Conservation (phyloP, 2,329 filamentous ascomycete species). For the Arthrinium phaeospermum region DNA sequence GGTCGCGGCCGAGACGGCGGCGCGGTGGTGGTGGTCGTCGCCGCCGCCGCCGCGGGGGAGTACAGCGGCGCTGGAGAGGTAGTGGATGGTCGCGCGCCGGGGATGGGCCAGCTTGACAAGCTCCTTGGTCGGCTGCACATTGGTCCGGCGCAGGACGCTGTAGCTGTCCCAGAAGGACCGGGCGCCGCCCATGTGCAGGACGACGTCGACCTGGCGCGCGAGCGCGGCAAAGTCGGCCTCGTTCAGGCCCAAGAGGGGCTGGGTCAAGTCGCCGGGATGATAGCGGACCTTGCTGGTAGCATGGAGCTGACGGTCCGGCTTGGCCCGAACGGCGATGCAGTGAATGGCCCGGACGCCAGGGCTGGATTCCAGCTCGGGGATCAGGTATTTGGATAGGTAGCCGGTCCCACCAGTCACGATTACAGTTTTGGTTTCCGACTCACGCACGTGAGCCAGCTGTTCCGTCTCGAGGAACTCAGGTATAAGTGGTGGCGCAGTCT, state of each 20-base stretch:
- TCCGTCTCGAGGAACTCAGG: neutral
- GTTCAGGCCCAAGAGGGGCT: slow-evolving; percentile 45
- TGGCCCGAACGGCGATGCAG: slow-evolving; percentile 47
- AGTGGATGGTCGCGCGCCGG: slow-evolving; percentile 41
- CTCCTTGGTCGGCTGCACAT: slow-evolving; percentile 38
- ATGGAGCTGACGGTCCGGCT: no score
- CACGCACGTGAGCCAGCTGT: neutral
- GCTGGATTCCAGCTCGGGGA: slow-evolving; percentile 37
- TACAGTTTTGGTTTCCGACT: slow-evolving; percentile 22
- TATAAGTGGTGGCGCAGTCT: neutral
- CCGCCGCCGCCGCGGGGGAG: slow-evolving; percentile 4
- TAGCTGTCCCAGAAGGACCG: slow-evolving; percentile 41
- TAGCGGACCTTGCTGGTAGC: slow-evolving; percentile 42
- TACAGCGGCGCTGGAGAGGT: slow-evolving; percentile 39
- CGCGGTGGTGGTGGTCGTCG: no score
- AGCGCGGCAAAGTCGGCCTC: slow-evolving; percentile 37
- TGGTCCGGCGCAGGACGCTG: slow-evolving; percentile 32
- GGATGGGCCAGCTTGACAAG: slow-evolving; percentile 34
- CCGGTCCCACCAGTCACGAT: slow-evolving; percentile 40
- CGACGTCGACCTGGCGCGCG: slow-evolving; percentile 43
- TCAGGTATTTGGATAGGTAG: slow-evolving; percentile 42
- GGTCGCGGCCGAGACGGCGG: neutral
- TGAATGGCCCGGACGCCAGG: slow-evolving; percentile 39
- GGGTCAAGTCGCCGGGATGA: slow-evolving; percentile 44
- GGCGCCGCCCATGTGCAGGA: slow-evolving; percentile 57